Evolutionary conservation across 2,329 filamentous ascomycete genomes (phyloP), one percentile per base, ranked within the genome.

Genomic region (Aureobasidium uvarum): DNA sequence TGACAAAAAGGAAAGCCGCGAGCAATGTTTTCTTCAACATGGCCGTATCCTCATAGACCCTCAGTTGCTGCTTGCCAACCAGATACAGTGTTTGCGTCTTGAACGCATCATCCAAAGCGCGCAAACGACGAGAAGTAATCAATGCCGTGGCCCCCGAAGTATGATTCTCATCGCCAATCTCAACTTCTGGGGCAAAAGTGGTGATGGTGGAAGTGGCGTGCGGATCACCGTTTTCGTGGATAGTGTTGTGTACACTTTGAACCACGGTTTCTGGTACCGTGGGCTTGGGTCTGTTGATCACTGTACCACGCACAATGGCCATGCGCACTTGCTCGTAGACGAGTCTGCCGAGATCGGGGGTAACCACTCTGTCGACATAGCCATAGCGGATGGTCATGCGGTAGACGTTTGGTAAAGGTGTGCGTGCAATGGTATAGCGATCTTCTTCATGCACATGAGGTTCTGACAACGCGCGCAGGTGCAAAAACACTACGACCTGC

Each of bases 1-100:
- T 76, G 59, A 89, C 81, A 79, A 86, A 89, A 66, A 90, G 73
- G 68, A 89, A 90, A 0, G 80, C 75, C 56, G 78, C 77, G 13
- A 90, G 73, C 6, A 85, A 56, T 0, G 81, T 65, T 50, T 76
- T 79, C 14, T 84, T 77, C 13, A 80, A 65, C 3, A 83, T 69
- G 8, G 76, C 77, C 16, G 77, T 80, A 1, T 51, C 36, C 10
- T 59, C 52, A 1, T 31, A 50, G 8, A 71, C 67, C 10, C 69
- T 66, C 67, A 73, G 66, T 54, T 70, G 67, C 51, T 71, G 68
- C 48, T 73, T 73, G 39, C 71, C 71, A 14, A 73, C 66, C 13
- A 73, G 31, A 38, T 73, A 73, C 23, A 73, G 46, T 6, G 66
- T 67, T 51, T 71, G 68, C 14, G 41, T 55, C 13, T 56, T 58